Percentiles rank a stretch among this genome's conserved stretches.
Conservation (phyloP, 257 asterid genomes). For the Salvia hispanica region DNA sequence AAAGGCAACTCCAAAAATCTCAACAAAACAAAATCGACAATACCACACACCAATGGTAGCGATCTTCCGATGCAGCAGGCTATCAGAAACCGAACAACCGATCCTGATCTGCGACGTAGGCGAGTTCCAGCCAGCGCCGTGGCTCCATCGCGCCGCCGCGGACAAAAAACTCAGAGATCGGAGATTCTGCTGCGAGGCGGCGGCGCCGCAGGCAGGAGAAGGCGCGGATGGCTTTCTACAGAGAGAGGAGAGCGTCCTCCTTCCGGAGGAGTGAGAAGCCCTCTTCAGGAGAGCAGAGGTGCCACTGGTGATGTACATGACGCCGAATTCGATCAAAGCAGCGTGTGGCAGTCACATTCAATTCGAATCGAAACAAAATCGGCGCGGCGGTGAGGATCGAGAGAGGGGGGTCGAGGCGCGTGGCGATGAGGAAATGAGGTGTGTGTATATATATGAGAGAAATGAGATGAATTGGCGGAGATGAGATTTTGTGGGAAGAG, state of each 20-base stretch:
- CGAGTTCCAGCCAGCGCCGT: conserved; percentile 88
- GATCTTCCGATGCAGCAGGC: conserved; percentile 65
- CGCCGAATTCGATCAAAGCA: neutral
- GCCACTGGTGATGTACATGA: conserved; percentile 64
- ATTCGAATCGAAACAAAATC: conserved; percentile 6
- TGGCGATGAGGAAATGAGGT: conserved; percentile 38
- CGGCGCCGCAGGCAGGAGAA: conserved; percentile 20
- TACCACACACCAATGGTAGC: conserved; percentile 71
- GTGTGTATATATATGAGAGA: conserved; percentile 12
- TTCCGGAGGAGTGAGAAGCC: conserved; percentile 50
- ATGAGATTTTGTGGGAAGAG: neutral
- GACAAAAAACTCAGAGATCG: conserved; percentile 55
- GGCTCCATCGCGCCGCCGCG: conserved; percentile 80
- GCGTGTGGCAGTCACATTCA: conserved; percentile 38
- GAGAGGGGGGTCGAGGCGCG: conserved; percentile 42
- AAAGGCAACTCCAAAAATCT: too few species aligned
- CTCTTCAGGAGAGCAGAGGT: conserved; percentile 58
- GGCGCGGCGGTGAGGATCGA: conserved; percentile 34
- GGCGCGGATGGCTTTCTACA: conserved; percentile 35
- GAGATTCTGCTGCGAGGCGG: conserved; percentile 33
- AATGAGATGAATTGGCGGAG: conserved; percentile 27
- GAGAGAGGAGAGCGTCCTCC: conserved; percentile 44
- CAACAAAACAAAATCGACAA: neutral
- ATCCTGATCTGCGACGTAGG: conserved; percentile 73
- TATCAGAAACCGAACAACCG: conserved; percentile 45